These are phyloP conservation scores for Metschnikowia vanudenii DNA, from an alignment of 805 yeast genomes.

Conservation along the genomic window DNA sequence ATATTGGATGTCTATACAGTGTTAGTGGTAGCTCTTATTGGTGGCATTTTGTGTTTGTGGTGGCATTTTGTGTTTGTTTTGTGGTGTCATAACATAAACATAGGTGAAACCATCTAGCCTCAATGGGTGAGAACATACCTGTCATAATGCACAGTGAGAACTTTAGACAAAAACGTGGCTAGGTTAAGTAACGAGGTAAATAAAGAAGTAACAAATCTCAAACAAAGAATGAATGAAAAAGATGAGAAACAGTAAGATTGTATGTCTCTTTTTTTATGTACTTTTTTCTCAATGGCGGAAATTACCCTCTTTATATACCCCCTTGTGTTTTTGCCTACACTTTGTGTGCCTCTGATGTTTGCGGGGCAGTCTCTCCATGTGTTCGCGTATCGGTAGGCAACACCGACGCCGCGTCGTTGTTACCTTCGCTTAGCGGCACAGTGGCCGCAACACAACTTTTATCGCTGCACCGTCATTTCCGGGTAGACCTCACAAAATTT, in stretches of 20 bases:
- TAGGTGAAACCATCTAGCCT: too few relatives aligned
- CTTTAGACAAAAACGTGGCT: too few relatives aligned
- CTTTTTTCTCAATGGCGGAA: neutral
- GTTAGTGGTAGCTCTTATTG: constrained; percentile 7
- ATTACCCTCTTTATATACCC: neutral
- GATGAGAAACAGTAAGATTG: too few relatives aligned
- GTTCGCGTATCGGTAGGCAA: neutral
- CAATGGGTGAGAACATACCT: constrained; percentile 10
- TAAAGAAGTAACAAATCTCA: too few relatives aligned
- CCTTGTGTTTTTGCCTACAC: neutral
- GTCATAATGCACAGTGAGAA: constrained; percentile 4
- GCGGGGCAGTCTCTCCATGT: constrained; percentile 7
- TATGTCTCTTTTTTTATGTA: too few relatives aligned
- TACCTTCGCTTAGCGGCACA: constrained; percentile 10
- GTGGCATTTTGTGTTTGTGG: neutral
- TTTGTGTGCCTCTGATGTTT: neutral
- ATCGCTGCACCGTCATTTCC: too few relatives aligned
- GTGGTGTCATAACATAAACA: too few relatives aligned
- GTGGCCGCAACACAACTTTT: neutral
- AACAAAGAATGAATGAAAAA: too few relatives aligned
- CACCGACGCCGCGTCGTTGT: constrained; percentile 11
- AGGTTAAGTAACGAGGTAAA: too few relatives aligned
- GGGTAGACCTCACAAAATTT: too few relatives aligned
- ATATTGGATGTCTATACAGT: constrained; percentile 36
- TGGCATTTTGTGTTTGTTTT: neutral